Base-by-base conservation (phyloP, 1,284 basidiomycete genomes). In the Trametes sp. region DNA sequence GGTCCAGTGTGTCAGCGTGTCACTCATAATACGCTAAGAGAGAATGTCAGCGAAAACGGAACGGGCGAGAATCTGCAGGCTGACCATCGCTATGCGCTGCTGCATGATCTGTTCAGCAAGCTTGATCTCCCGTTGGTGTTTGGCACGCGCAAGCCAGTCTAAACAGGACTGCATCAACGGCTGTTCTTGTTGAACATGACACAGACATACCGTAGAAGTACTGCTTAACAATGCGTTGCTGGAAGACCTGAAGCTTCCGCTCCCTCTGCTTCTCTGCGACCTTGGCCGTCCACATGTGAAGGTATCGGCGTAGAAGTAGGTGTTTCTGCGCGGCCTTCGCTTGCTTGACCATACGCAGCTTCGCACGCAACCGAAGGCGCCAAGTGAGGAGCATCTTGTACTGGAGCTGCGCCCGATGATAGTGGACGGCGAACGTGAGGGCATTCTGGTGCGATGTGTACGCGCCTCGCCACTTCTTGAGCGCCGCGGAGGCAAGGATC, bases 1-100 rank as follows among this genome's bases (percentile, higher is more conserved):
- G 16, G 87, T 91, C 92, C 92, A 94, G 36, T 72, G 77, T 26
- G 75, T 75, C 57, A 93, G 73, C 2, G 81, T 71, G 49, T 75
- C 72, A 13, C 75, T 73, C 67, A 87, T 70, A 49, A 87, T 74
- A 44, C 87, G 84, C 90, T 93, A 67, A 42, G 38, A 46, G 13
- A n/a, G 31, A 50, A 21, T 4, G n/a, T 59, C 36, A 52, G 44
- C 4, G 44, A 1, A 41, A 8, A 23, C 24, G 16, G n/a, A 16
- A 19, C 26, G 19, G 19, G 19, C 38, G 9, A 28, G 9, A 5
- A 31, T n/a, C n/a, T 29, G 33, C 10, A 21, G 2, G 44, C 52
- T n/a, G 38, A 88, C 87, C 76, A 80, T 74, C 14, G 75, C 72
- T 1, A 84, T 70, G 31, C 74, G 76, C 14, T 77, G 74, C 50